Conservation (phyloP, 345 rosid species). For the Linum trigynum region DNA sequence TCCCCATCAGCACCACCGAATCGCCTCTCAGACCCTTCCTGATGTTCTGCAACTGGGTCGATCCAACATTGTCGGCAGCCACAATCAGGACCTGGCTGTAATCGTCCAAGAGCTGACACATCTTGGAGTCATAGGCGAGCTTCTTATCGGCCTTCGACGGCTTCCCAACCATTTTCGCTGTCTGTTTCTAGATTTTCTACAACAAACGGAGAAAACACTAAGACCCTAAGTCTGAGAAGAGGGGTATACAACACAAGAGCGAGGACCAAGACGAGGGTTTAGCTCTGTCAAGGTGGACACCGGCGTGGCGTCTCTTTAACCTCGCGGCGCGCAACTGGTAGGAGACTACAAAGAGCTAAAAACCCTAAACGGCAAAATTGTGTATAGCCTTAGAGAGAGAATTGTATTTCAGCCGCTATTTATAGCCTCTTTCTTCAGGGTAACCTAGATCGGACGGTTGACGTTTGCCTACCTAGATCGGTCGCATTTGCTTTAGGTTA, state of each 20-base stretch:
- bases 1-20: constrained; percentile 2
- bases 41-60: constrained; percentile 3
- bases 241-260: background rate
- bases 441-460: constrained; percentile 52
- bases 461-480: background rate
- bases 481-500: constrained; percentile 15
- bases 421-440: constrained; percentile 11
- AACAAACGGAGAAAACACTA: background rate
- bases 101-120: constrained; percentile 1
- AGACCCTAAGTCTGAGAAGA: background rate
- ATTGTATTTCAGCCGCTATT: background rate
- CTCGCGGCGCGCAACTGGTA: background rate
- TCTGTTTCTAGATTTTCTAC: background rate
- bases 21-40: background rate
- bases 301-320: background rate
- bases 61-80: constrained; percentile 4
- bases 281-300: constrained; percentile 27
- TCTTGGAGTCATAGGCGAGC: background rate
- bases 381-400: too few species aligned
- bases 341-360: background rate
- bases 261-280: constrained; percentile 67
- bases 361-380: too few species aligned
- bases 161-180: constrained; percentile 1
- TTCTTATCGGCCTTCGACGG: constrained; percentile 4
- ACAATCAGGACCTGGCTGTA: constrained; percentile 3